phyloP scores from a whole-genome alignment of 176 grass and related monocot genomes.

The Elymus sibiricus region DNA sequence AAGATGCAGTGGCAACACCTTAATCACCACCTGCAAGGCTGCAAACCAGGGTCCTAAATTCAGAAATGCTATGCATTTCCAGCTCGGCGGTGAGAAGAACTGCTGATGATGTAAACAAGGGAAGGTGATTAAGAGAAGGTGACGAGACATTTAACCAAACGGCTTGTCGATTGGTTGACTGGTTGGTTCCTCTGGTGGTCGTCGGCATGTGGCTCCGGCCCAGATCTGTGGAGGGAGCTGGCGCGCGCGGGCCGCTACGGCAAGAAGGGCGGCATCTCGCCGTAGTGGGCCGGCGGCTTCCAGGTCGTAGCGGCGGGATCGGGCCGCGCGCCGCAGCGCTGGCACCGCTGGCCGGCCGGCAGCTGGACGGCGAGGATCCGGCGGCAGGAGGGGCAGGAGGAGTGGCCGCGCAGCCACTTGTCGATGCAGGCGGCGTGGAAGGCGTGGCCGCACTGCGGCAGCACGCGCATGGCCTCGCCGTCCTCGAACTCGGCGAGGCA shows the following conservation, averaged over 20 bases:
- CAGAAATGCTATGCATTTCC: not conserved
- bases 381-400: slow-evolving; percentile 70
- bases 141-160: slow-evolving; percentile 4
- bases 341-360: slow-evolving; percentile 35
- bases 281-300: slow-evolving; percentile 31
- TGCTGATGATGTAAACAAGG: no score
- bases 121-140: not conserved
- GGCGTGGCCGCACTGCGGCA: slow-evolving; percentile 58
- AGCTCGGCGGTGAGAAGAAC: no score
- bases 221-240: not conserved
- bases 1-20: not conserved
- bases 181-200: not conserved
- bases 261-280: slow-evolving; percentile 34
- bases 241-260: slow-evolving; percentile 12
- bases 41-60: not conserved
- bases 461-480: slow-evolving; percentile 57
- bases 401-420: slow-evolving; percentile 65
- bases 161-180: not conserved
- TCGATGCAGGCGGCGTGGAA: slow-evolving; percentile 72
- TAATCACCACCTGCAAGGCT: not conserved
- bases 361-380: slow-evolving; percentile 39
- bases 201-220: slow-evolving; percentile 3
- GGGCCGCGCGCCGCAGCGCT: slow-evolving; percentile 43
- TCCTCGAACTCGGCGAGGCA: slow-evolving; percentile 69
- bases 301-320: not conserved